Base-by-base conservation (phyloP, 169 alveolate species). In the Plasmodium fragile region DNA sequence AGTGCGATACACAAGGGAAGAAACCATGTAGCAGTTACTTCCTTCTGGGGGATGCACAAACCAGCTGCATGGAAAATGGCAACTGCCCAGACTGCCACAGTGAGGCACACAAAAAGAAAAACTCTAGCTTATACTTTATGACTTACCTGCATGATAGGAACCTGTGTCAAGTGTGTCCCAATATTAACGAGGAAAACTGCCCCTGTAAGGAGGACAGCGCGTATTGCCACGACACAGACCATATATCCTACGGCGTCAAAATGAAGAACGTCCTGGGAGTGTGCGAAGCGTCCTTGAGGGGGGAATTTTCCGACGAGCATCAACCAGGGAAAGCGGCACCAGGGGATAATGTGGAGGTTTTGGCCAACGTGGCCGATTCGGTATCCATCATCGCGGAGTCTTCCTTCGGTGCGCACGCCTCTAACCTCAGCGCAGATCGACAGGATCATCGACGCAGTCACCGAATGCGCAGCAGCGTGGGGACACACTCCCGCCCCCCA, bases 171-270 rank as follows among this genome's bases (percentile, higher is more conserved):
- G 92, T 82, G 32, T 82, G 92, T 25, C 79, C 79, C 10, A 30
- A 6, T 1, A 82, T 82, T 39, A 70, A 82, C 52, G 92, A 82
- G 39, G 81, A 34, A 6, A 65, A 28, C 1, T 82, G 92, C 36
- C 25, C 70, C 5, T 82, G 92, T 34, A 82, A 82, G 28, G 49
- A 13, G 45, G 52, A 28, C 16, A 70, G 77, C 28, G 73, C 34
- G 43, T 82, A 82, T 70, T 82, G 92, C 8, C 92, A 82, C 32
- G 69, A 82, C 6, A 69, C 92, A 28, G 92, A 82, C 73, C 92
- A 82, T 43, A 82, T 82, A 82, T 69, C 73, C 32, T 82, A 69
- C 52, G 39, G 73, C 22, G n/a, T 82, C 0, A 82, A 82, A 39
- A 49, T 39, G 32, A 82, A 82, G 52, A 82, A 82, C 34, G 69